Base-by-base conservation (phyloP, 331 rosid genomes). In the Rhamnella rubrinervis region DNA sequence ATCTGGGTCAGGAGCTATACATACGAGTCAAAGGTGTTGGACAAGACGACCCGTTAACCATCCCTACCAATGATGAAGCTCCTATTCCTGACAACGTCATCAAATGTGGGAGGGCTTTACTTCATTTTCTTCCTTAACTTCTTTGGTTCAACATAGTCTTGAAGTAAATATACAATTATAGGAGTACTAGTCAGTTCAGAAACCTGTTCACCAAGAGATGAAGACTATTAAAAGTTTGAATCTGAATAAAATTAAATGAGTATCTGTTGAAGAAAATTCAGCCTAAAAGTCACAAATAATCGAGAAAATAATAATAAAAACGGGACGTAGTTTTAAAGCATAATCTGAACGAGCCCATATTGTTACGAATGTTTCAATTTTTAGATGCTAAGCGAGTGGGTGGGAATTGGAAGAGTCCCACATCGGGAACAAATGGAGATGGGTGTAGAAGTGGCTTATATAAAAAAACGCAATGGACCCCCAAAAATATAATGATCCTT, bases 331-430 rank as follows among this genome's bases (percentile, higher is more conserved):
- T 4, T 31, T 31, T 31, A 31, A 31, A 31, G 5, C 35, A 31
- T 31, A 31, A 31, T 31, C 35, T 31, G 35, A 31, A 31, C 35
- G 5, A 31, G 35, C 35, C 5, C 35, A 31, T 31, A 31, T 31
- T 3, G 4, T 31, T 31, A 31, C 0, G 3, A 31, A 31, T 3
- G 35, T 31, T 31, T 31, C 35, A 31, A 31, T 31, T 2, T 31
- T 31, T 31, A 31, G 35, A 31, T 31, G 35, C 5, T 3, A 31
- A 11, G 49, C 49, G 49, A 11, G 49, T 2, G 49, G 35, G 35
- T 12, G 49, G 49, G 49, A 8, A 9, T 4, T 31, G 35, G 35
- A 31, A 31, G 35, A 3, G 47, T 89, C 91, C 97, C 90, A 85
- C 91, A 92, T 79, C 81, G 86, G 0, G 0, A 7, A 6, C 1